Percentiles rank a stretch among this genome's conserved stretches.
Evolutionary conservation across 2,329 filamentous ascomycete species (phyloP).

Genomic region (Cladosporium sp.): DNA sequence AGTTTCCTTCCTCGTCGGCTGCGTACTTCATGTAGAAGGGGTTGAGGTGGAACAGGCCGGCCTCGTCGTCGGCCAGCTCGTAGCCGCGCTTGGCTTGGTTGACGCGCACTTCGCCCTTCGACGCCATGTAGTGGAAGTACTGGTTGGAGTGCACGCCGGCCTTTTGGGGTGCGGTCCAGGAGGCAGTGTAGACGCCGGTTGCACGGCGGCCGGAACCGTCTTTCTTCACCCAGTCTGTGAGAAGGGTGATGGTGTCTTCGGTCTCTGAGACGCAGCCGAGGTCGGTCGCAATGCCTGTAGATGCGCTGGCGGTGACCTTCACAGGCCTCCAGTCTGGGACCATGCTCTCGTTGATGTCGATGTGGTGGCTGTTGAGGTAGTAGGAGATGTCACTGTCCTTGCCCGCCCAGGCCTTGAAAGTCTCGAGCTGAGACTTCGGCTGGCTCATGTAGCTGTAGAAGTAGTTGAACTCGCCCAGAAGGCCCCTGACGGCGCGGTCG

Average conservation of each 20-base stretch:
- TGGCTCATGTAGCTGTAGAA: constrained; percentile 97
- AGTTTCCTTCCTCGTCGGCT: constrained; percentile 91
- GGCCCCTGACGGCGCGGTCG: constrained; percentile 60
- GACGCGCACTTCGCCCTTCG: constrained; percentile 77
- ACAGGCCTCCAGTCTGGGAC: constrained; percentile 74
- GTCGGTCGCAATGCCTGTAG: constrained; percentile 70
- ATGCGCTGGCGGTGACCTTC: constrained; percentile 71
- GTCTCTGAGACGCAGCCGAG: constrained; percentile 76
- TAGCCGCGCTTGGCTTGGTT: constrained; percentile 94
- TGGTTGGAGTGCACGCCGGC: constrained; percentile 96
- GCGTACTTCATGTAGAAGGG: constrained; percentile 61
- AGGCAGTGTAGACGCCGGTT: constrained; percentile 87
- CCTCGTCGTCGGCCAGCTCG: constrained; percentile 80
- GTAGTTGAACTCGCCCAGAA: constrained; percentile 91
- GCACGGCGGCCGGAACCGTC: constrained; percentile 64
- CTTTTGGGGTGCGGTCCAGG: constrained; percentile 88
- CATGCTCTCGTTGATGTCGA: constrained; percentile 92
- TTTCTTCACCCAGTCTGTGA: constrained; percentile 82
- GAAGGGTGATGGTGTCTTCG: constrained; percentile 87
- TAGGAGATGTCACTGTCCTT: constrained; percentile 91
- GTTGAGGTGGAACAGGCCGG: constrained; percentile 76
- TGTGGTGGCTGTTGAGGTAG: constrained; percentile 92
- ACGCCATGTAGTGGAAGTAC: constrained; percentile 91
- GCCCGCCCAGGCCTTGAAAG: constrained; percentile 91
- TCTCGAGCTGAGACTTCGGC: constrained; percentile 85